phyloP scores from a whole-genome alignment of 352 stramenopile genomes.

The Elongisporangium anandrum region DNA sequence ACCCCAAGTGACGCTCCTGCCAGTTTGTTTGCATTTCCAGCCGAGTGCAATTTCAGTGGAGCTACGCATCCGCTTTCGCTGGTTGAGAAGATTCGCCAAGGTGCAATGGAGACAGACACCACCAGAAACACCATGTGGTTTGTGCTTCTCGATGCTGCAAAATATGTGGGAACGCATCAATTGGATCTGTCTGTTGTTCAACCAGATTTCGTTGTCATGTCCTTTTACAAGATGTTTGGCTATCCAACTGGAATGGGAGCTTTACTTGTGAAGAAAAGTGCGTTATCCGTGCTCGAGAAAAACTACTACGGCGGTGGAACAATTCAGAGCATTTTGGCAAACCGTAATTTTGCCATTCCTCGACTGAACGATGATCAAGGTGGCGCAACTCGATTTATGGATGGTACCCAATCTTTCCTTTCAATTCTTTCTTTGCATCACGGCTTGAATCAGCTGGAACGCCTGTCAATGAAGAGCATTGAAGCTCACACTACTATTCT shows the following conservation, averaged over 20 bases:
- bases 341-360: conserved; percentile 28
- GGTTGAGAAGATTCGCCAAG: conserved; percentile 28
- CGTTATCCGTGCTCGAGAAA: conserved; percentile 37
- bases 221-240: conserved; percentile 86
- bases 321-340: conserved; percentile 57
- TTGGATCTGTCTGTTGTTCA: conserved; percentile 41
- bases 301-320: conserved; percentile 64
- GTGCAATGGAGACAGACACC: conserved; percentile 3
- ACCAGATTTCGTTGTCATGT: conserved; percentile 67
- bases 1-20: neutral
- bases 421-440: conserved; percentile 55
- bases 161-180: conserved; percentile 49
- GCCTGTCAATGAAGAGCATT: conserved; percentile 41
- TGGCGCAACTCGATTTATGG: conserved; percentile 31
- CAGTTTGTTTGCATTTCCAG: conserved; percentile 65
- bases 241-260: conserved; percentile 67
- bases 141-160: conserved; percentile 69
- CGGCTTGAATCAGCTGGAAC: conserved; percentile 39
- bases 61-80: conserved; percentile 40
- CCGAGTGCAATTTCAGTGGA: conserved; percentile 79
- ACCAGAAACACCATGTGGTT: conserved; percentile 32
- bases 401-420: conserved; percentile 67
- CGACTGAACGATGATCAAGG: conserved; percentile 11
- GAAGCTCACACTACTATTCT: conserved; percentile 43
- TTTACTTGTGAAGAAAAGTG: conserved; percentile 42